Conservation (phyloP, 1,284 basidiomycete genomes). For the Apiotrichum porosum region DNA sequence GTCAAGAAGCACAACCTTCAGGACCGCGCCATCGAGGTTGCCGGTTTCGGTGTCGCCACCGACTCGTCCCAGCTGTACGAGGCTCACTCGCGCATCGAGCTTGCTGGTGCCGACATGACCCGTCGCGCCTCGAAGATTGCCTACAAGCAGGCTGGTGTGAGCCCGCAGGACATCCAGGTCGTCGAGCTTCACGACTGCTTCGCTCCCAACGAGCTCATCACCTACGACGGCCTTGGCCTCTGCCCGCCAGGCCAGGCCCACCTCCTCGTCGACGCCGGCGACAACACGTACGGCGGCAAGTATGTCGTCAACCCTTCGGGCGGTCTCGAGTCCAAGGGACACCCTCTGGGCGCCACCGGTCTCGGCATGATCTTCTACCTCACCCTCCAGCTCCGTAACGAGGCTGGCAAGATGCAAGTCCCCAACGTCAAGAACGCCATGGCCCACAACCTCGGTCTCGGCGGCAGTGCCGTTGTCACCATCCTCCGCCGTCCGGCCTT, state of each 20-base stretch:
- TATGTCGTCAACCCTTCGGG: slow-evolving; percentile 19
- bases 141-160: slow-evolving; percentile 14
- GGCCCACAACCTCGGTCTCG: slow-evolving; percentile 19
- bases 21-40: slow-evolving; percentile 20
- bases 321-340: slow-evolving; percentile 20
- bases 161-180: slow-evolving; percentile 16
- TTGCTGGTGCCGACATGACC: slow-evolving; percentile 17
- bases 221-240: slow-evolving; percentile 17
- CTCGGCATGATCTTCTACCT: slow-evolving; percentile 24
- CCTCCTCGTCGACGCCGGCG: slow-evolving; percentile 14
- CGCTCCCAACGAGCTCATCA: slow-evolving; percentile 21
- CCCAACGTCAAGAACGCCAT: slow-evolving; percentile 16
- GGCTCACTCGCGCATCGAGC: slow-evolving; percentile 15
- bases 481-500: slow-evolving; percentile 16
- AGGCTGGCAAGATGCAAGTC: slow-evolving; percentile 17
- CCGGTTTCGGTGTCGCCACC: slow-evolving; percentile 12
- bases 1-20: slow-evolving; percentile 12
- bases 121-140: slow-evolving; percentile 11
- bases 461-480: slow-evolving; percentile 15
- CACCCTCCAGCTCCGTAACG: slow-evolving; percentile 17
- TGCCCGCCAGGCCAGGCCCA: slow-evolving; percentile 11
- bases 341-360: slow-evolving; percentile 18
- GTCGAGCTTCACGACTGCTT: slow-evolving; percentile 24
- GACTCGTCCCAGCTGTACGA: slow-evolving; percentile 17
- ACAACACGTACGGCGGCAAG: slow-evolving; percentile 23